These are phyloP conservation scores for Pelargonium cotyledonis DNA, from an alignment of 441 rosid species.

Conservation along the genomic window DNA sequence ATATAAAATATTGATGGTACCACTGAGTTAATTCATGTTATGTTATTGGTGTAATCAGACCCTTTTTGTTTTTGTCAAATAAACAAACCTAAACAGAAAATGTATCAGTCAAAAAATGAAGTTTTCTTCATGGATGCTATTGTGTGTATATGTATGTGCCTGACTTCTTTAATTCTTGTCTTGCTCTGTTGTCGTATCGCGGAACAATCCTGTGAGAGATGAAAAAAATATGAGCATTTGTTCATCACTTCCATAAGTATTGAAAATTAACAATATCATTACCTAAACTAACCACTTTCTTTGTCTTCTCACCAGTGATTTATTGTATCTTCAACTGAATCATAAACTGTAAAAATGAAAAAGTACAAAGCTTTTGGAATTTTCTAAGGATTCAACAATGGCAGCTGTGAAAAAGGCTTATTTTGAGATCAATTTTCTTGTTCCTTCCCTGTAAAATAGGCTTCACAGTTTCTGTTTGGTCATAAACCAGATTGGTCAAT, in stretches of 20 bases:
- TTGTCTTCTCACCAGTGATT: background rate
- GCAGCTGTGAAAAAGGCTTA: background rate
- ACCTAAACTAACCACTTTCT: background rate
- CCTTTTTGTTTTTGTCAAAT: background rate
- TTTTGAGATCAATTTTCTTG: too few species aligned
- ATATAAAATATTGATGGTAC: constrained; percentile 1
- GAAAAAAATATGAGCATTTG: too few species aligned
- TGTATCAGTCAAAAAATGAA: too few species aligned
- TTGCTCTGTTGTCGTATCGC: too few species aligned
- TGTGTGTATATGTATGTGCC: too few species aligned
- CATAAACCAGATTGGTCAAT: too few species aligned
- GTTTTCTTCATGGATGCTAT: too few species aligned
- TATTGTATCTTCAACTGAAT: background rate
- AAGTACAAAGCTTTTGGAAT: background rate
- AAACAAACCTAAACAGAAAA: background rate
- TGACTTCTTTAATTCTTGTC: too few species aligned
- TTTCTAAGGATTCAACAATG: background rate
- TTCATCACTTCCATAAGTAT: too few species aligned
- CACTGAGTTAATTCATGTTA: background rate
- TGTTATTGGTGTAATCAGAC: constrained; percentile 3
- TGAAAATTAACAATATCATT: background rate
- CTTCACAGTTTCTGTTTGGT: too few species aligned
- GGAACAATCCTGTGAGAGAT: too few species aligned
- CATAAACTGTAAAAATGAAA: background rate
- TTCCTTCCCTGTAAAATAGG: too few species aligned